Evolutionary conservation across 2,329 filamentous ascomycete species (phyloP).

Genomic region (Colletotrichum navitas): DNA sequence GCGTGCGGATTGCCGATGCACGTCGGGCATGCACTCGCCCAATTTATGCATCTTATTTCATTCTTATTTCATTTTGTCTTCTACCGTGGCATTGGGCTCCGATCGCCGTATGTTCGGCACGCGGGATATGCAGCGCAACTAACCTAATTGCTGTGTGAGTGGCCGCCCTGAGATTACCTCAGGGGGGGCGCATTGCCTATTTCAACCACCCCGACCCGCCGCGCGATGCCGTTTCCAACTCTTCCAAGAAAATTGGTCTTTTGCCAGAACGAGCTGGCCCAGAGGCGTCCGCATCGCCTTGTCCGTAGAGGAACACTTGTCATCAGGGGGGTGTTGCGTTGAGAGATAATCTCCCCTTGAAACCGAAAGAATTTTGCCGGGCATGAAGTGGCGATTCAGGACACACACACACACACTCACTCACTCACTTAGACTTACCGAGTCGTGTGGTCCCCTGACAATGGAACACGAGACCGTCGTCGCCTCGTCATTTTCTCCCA

Average conservation of each 20-base stretch:
- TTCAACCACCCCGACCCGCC: background rate
- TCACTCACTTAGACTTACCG: background rate
- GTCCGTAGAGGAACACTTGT: background rate
- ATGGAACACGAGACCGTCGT: constrained; percentile 4
- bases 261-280: background rate
- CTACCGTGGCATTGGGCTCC: constrained; percentile 7
- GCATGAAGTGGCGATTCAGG: constrained; percentile 31
- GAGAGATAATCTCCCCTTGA: constrained; percentile 33
- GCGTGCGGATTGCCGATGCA: constrained; percentile 5
- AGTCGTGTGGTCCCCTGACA: constrained; percentile 26
- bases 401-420: background rate
- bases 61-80: background rate
- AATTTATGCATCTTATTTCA: background rate
- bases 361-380: constrained; percentile 33
- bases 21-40: constrained; percentile 7
- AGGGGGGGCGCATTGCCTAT: constrained; percentile 1
- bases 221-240: background rate
- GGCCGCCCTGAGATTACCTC: background rate
- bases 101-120: background rate
- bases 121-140: background rate
- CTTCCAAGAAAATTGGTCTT: background rate
- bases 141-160: background rate
- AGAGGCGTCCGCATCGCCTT: background rate
- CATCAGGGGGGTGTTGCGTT: background rate
- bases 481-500: background rate